phyloP scores from a whole-genome alignment of 2,329 filamentous ascomycete species.

The Aspergillus ibericus region DNA sequence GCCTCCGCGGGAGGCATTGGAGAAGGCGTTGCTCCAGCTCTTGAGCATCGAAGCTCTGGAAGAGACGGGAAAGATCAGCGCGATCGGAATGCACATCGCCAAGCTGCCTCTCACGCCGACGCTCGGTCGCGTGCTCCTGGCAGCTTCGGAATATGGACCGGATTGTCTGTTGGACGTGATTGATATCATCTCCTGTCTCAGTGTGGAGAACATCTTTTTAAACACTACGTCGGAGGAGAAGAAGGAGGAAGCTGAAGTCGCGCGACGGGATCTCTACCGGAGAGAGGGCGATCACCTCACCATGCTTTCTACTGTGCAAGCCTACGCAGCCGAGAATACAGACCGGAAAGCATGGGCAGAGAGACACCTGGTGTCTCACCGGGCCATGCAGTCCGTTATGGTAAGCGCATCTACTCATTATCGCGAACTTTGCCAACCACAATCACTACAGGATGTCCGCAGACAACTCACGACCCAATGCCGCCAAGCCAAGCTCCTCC shows the following conservation, averaged over 20 bases:
- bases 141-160: slow-evolving; percentile 67
- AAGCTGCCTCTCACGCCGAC: slow-evolving; percentile 79
- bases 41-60: slow-evolving; percentile 75
- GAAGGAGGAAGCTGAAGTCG: slow-evolving; percentile 58
- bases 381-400: slow-evolving; percentile 67
- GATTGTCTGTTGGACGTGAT: slow-evolving; percentile 80
- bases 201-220: slow-evolving; percentile 64
- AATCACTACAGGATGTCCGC: slow-evolving; percentile 52
- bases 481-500: slow-evolving; percentile 48
- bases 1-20: slow-evolving; percentile 73
- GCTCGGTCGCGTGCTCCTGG: slow-evolving; percentile 78
- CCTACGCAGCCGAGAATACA: slow-evolving; percentile 57
- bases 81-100: slow-evolving; percentile 73
- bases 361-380: slow-evolving; percentile 59
- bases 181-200: slow-evolving; percentile 73
- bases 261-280: slow-evolving; percentile 57
- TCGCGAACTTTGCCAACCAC: slow-evolving; percentile 7
- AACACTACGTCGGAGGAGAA: slow-evolving; percentile 61
- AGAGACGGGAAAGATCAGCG: slow-evolving; percentile 70
- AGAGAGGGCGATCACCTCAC: slow-evolving; percentile 66
- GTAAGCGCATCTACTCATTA: slow-evolving; percentile 24
- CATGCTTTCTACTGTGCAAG: slow-evolving; percentile 60
- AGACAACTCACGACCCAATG: slow-evolving; percentile 62
- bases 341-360: slow-evolving; percentile 63
- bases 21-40: slow-evolving; percentile 79